These are phyloP conservation scores for Botrytis deweyae DNA, from an alignment of 2,329 filamentous ascomycete genomes.

Conservation along the genomic window DNA sequence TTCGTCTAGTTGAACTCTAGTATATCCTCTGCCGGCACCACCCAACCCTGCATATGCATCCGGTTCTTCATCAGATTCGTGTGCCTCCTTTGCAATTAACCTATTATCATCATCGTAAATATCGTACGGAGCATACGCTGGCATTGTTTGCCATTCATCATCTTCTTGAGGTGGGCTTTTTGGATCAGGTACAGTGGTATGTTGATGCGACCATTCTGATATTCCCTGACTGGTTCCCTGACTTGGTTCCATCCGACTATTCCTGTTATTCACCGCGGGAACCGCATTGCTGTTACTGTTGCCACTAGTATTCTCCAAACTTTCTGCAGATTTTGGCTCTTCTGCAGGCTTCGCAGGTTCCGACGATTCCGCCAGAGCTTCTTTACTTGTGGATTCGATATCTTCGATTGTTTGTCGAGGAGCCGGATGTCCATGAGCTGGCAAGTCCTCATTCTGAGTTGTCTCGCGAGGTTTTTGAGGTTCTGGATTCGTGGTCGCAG, in stretches of 20 bases:
- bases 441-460: constrained; percentile 1
- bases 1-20: constrained; percentile 89
- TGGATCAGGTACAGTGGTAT: constrained; percentile 57
- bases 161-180: constrained; percentile 57
- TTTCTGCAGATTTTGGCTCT: neutral
- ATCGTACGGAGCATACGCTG: constrained; percentile 86
- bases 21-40: constrained; percentile 92
- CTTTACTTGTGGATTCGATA: constrained; percentile 19
- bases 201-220: constrained; percentile 92
- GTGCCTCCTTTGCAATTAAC: constrained; percentile 77
- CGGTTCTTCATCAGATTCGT: constrained; percentile 64
- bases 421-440: constrained; percentile 7
- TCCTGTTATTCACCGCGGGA: neutral
- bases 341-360: constrained; percentile 13
- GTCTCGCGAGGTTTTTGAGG: constrained; percentile 23
- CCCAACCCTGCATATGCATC: constrained; percentile 75
- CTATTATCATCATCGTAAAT: constrained; percentile 93
- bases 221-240: constrained; percentile 33
- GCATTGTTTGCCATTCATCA: constrained; percentile 91
- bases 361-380: constrained; percentile 12
- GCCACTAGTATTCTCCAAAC: constrained; percentile 12
- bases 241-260: neutral
- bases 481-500: constrained; percentile 28
- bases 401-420: constrained; percentile 21
- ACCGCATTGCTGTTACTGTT: neutral